A percentile compares a stretch with the other conserved stretches of the same genome.
These are phyloP conservation scores for Clitopilus hobsonii DNA, from an alignment of 768 basidiomycete genomes.

Conservation along the genomic window DNA sequence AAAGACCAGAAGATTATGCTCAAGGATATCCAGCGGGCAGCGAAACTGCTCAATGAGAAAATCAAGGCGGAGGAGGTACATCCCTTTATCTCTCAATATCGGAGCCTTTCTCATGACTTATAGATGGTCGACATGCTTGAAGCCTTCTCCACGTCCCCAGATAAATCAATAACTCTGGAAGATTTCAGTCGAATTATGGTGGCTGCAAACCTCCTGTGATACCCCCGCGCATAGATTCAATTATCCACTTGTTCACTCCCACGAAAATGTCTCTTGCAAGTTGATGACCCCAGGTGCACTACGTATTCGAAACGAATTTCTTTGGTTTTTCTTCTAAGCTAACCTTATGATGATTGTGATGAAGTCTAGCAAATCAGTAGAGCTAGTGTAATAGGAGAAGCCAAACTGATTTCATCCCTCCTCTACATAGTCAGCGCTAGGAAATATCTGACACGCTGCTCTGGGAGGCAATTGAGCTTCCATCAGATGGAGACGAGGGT, in stretches of 20 bases:
- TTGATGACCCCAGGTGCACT: no score
- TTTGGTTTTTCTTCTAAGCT: no score
- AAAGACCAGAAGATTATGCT: slow-evolving; percentile 54
- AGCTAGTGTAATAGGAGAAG: no score
- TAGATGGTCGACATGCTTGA: slow-evolving; percentile 80
- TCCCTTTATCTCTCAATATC: background rate
- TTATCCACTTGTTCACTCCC: no score
- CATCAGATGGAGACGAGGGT: background rate
- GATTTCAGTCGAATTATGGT: slow-evolving; percentile 81
- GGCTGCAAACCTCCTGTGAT: slow-evolving; percentile 40
- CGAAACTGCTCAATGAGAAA: slow-evolving; percentile 64
- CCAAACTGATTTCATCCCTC: no score
- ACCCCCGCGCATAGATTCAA: background rate
- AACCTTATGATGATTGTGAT: no score
- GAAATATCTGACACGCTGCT: no score
- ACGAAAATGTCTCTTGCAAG: no score
- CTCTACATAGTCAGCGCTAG: no score
- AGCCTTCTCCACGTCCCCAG: slow-evolving; percentile 65
- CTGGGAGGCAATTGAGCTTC: no score
- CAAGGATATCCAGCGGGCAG: slow-evolving; percentile 58
- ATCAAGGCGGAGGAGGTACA: slow-evolving; percentile 72
- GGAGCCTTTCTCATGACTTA: background rate
- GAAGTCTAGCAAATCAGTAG: no score
- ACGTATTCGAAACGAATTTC: no score
- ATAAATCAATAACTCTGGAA: slow-evolving; percentile 59